These are phyloP conservation scores for Fagopyrum esculentum DNA, from an alignment of 148 eudicot genomes.

Conservation along the genomic window DNA sequence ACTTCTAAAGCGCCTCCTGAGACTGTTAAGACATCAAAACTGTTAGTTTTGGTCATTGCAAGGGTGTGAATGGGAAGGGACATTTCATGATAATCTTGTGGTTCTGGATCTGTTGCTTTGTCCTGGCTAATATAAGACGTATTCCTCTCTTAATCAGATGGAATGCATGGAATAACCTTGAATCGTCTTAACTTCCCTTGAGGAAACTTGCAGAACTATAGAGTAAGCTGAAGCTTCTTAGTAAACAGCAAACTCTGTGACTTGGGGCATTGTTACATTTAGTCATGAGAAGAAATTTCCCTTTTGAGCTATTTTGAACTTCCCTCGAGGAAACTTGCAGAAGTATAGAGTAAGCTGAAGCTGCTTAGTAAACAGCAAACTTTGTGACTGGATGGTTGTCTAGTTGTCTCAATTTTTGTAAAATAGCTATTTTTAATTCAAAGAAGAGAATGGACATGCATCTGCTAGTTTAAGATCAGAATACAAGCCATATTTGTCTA, in stretches of 20 bases:
- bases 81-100: no score
- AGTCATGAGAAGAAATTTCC: no score
- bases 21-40: neutral
- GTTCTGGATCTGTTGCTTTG: no score
- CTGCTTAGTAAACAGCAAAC: neutral
- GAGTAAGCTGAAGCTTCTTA: no score
- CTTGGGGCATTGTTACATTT: neutral
- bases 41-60: no score
- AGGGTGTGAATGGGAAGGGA: no score
- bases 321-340: neutral
- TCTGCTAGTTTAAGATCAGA: neutral
- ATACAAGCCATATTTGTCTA: neutral
- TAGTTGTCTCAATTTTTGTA: neutral
- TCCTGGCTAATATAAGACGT: no score
- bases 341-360: neutral
- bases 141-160: neutral
- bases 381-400: neutral
- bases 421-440: neutral
- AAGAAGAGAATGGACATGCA: neutral
- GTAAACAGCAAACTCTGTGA: neutral
- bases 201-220: no score
- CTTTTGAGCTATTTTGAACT: neutral
- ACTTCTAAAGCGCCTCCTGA: neutral
- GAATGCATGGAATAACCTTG: neutral
- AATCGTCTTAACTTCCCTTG: no score